Base-by-base conservation (phyloP, 495 filamentous ascomycete genomes). In the Alectoria sarmentosa region DNA sequence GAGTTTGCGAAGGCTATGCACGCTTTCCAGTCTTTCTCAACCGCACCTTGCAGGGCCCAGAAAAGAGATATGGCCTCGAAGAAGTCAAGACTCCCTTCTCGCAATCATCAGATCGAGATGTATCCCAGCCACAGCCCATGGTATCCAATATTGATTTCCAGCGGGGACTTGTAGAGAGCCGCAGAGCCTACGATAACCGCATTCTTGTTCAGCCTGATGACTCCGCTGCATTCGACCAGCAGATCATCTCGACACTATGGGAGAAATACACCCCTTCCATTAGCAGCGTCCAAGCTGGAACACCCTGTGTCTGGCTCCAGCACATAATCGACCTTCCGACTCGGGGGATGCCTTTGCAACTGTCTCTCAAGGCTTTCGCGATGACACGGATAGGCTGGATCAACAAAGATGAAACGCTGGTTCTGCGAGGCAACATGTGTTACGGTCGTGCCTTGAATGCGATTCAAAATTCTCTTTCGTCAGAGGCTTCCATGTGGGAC, bases 1-100 rank as follows among this genome's bases (percentile, higher is more conserved):
- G 63, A 23, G 19, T 38, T 17, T 69, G 67, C 54, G 67, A 66
- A 56, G 67, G 67, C 0, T 69, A 66, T 56, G 60, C 64, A 32
- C 63, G 59, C 21, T 69, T 54, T 46, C 67, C 67, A 14, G 64
- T 61, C 28, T 66, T 69, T 32, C 32, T 69, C 1, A 69, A 66
- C 28, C 60, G 64, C 19, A 66, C 63, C 13, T 19, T 38, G 3
- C 30, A 62, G 37, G 63, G 67, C 14, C 36, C 58, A 0, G 62
- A 58, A 30, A 62, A 61, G 36, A 58, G 67, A 60, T 34, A 62
- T 30, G 48, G 60, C 13, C 67, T 66, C 42, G 63, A 69, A 30
- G 67, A 66, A 63, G 67, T 55, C 17, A 66, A 66, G 38, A 34
- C 58, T 17, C 41, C 52, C 0, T 55, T 34, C 15, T 32, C 41